These are phyloP conservation scores for Pestalotiopsis sp. DNA, from an alignment of 2,329 filamentous ascomycete genomes.

Conservation along the genomic window DNA sequence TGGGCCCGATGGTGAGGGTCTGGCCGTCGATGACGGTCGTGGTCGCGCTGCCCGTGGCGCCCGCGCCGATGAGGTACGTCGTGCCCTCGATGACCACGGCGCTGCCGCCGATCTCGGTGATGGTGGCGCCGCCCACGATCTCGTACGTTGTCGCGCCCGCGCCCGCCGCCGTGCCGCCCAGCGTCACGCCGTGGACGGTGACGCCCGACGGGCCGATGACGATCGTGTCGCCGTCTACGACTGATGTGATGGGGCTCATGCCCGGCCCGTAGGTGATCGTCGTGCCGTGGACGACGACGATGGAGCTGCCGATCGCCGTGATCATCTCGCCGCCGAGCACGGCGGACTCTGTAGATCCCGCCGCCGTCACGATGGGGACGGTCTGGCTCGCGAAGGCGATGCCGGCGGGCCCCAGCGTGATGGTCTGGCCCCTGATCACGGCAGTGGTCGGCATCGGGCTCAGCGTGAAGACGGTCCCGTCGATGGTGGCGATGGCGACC, in stretches of 20 bases:
- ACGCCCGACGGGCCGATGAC: slow-evolving; percentile 50
- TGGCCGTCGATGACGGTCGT: slow-evolving; percentile 51
- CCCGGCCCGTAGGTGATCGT: slow-evolving; percentile 47
- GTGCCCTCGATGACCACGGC: slow-evolving; percentile 50
- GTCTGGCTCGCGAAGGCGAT: slow-evolving; percentile 37
- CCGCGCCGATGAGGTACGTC: slow-evolving; percentile 54
- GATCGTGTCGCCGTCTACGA: slow-evolving; percentile 53
- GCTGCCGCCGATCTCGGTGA: slow-evolving; percentile 50
- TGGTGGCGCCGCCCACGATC: slow-evolving; percentile 54
- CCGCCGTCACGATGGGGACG: slow-evolving; percentile 35
- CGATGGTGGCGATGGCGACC: slow-evolving; percentile 40
- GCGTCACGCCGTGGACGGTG: slow-evolving; percentile 37
- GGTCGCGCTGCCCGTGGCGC: slow-evolving; percentile 32
- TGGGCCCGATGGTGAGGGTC: slow-evolving; percentile 52
- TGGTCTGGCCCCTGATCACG: slow-evolving; percentile 25
- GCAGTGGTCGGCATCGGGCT: slow-evolving; percentile 37
- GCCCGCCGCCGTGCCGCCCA: slow-evolving; percentile 43
- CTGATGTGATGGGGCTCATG: slow-evolving; percentile 33
- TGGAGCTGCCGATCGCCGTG: slow-evolving; percentile 42
- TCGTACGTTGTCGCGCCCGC: slow-evolving; percentile 41
- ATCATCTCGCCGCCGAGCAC: slow-evolving; percentile 51
- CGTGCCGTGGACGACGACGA: slow-evolving; percentile 42
- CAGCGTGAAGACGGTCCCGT: slow-evolving; percentile 44
- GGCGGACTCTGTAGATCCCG: slow-evolving; percentile 42
- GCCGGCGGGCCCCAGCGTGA: slow-evolving; percentile 30